phyloP scores from a whole-genome alignment of 441 rosid species.

The Rhodomyrtus psidioides region DNA sequence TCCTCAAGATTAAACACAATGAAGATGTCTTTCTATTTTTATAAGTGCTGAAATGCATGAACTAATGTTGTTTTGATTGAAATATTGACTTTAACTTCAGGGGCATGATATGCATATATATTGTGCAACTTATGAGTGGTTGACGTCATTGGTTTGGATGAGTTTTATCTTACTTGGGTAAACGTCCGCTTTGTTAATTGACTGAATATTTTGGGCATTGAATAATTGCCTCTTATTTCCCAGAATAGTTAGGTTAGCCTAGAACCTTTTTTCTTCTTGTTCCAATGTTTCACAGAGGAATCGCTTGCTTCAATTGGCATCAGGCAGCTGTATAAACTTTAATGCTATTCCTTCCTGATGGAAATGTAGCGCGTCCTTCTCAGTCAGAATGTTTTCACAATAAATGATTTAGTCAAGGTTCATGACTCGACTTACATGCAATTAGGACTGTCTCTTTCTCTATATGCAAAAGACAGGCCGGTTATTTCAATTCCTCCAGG shows the following conservation, averaged over 20 bases:
- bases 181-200: not conserved
- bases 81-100: not conserved
- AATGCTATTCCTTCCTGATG: not conserved
- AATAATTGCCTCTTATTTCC: not conserved
- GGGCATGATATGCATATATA: not conserved
- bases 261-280: not conserved
- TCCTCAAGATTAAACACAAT: not conserved
- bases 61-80: not conserved
- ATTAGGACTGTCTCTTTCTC: not conserved
- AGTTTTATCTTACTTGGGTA: not conserved
- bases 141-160: not conserved
- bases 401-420: not conserved
- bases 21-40: not conserved
- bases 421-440: not conserved
- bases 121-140: not conserved
- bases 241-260: not conserved
- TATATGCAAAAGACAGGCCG: not conserved
- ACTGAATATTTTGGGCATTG: not conserved
- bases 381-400: not conserved
- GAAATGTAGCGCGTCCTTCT: not conserved
- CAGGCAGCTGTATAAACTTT: not conserved
- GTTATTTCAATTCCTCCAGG: not conserved
- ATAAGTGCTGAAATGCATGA: not conserved
- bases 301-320: not conserved
- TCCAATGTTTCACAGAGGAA: not conserved